Conservation (phyloP, 1,139 yeast species). For the Candida gigantensis region DNA sequence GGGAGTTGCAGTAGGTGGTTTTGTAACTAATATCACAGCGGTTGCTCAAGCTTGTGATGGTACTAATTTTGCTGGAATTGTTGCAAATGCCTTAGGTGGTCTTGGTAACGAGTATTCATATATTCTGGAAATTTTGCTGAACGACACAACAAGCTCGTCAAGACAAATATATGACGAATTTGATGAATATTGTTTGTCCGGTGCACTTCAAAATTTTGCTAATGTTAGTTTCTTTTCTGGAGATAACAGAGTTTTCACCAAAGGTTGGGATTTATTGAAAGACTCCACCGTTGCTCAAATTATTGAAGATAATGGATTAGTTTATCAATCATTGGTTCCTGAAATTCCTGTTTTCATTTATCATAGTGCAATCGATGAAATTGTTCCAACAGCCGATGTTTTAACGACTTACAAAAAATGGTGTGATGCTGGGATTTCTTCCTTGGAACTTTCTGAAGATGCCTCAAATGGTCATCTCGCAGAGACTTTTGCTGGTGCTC, state of each 20-base stretch:
- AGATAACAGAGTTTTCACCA: constrained; percentile 16
- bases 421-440: constrained; percentile 31
- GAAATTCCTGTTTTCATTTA: constrained; percentile 35
- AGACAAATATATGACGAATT: background rate
- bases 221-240: constrained; percentile 18
- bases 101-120: constrained; percentile 29
- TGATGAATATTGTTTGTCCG: background rate
- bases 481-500: constrained; percentile 27
- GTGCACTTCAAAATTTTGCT: background rate
- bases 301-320: constrained; percentile 24
- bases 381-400: constrained; percentile 28
- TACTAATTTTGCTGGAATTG: constrained; percentile 26
- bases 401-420: constrained; percentile 28
- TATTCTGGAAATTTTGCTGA: constrained; percentile 5
- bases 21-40: constrained; percentile 26
- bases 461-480: constrained; percentile 27
- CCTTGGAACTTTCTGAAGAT: constrained; percentile 31
- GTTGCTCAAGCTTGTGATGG: constrained; percentile 25
- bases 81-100: constrained; percentile 28
- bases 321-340: constrained; percentile 22
- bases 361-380: constrained; percentile 31
- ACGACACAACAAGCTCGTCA: background rate
- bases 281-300: constrained; percentile 17
- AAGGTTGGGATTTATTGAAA: constrained; percentile 19
- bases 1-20: constrained; percentile 37